Evolutionary conservation across 176 grass and related monocot species (phyloP), one percentile per base, ranked within the genome.

Genomic region (Poa annua): DNA sequence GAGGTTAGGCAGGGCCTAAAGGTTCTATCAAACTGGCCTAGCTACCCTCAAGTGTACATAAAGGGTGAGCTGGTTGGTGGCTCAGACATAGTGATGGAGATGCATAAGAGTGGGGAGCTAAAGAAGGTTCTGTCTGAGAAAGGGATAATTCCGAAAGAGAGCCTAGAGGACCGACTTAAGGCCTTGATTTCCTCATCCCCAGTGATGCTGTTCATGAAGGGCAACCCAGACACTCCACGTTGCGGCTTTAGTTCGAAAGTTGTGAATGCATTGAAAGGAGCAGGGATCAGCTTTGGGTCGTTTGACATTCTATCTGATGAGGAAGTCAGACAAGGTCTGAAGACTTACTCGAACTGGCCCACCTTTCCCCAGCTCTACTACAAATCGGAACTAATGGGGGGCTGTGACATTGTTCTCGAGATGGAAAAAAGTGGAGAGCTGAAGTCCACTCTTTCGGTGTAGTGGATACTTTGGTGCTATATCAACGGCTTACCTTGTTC

Each of bases 171-270:
- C 41, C 69, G 77, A 35, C 29, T 99, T 21, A 84, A 92, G 82
- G 66, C 78, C 48, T 53, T 99, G 21, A 66, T 92, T 73, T 86
- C 76, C 15, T 96, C 91, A 15, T 50, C 77, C 5, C 85, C 83
- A 1, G 97, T 96, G 14, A 99, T 96, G 91, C 85, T 99, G 62
- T 99, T 99, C 83, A 96, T 99, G 93, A 99, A 99, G 41, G 97
- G 97, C 35, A 92, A 82, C 35, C 97, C 97, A 21, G 97, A 96
- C 63, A 83, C 78, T 32, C 97, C 97, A 44, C 83, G 87, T 4
- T 96, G 97, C 0, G 96, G 96, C 64, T 99, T 94, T 59, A 99
- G 96, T 80, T 90, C 91, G 3, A 99, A 99, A 81, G 93, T 96
- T 55, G 93, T 99, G 55, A 88, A 94, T 85, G 93, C 89, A 21